Evolutionary conservation across 805 yeast genomes (phyloP).

Genomic region (Myxozyma neotropica): DNA sequence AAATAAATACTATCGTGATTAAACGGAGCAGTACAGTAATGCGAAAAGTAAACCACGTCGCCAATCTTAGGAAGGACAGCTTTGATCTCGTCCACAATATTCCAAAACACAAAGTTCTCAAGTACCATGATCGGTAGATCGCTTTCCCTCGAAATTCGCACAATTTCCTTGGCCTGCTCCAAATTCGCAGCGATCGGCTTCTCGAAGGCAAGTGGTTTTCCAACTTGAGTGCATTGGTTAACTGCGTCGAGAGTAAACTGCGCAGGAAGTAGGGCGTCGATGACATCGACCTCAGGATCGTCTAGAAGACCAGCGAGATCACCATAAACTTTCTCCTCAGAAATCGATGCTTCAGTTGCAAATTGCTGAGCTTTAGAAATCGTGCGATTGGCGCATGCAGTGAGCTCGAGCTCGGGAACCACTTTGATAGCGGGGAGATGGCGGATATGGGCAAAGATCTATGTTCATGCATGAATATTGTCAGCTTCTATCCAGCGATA

Average conservation of each 20-base stretch:
- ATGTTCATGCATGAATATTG: too few species aligned
- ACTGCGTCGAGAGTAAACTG: slow-evolving; percentile 73
- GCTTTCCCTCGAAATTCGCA: slow-evolving; percentile 60
- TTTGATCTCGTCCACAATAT: slow-evolving; percentile 58
- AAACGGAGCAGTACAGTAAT: slow-evolving; percentile 55
- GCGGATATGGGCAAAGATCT: slow-evolving; percentile 78
- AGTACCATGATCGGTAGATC: slow-evolving; percentile 72
- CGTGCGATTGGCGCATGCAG: slow-evolving; percentile 82
- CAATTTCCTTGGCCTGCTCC: slow-evolving; percentile 79
- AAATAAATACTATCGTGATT: slow-evolving; percentile 52
- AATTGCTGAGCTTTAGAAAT: slow-evolving; percentile 78
- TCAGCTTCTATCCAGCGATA: neutral
- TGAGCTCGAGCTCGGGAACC: slow-evolving; percentile 56
- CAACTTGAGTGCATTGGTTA: slow-evolving; percentile 66
- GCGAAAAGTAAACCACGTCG: slow-evolving; percentile 46
- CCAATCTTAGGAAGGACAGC: slow-evolving; percentile 73
- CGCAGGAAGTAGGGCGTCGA: slow-evolving; percentile 90
- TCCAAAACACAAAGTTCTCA: slow-evolving; percentile 83
- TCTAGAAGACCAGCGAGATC: slow-evolving; percentile 63
- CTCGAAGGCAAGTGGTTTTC: slow-evolving; percentile 80
- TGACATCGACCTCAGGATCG: slow-evolving; percentile 68
- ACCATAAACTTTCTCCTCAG: slow-evolving; percentile 56
- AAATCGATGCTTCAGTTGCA: slow-evolving; percentile 60
- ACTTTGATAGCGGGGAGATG: slow-evolving; percentile 72
- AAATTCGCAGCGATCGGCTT: slow-evolving; percentile 91